Base-by-base conservation (phyloP, 371 early-diverging fungal genomes). In the Apophysomyces variabilis region DNA sequence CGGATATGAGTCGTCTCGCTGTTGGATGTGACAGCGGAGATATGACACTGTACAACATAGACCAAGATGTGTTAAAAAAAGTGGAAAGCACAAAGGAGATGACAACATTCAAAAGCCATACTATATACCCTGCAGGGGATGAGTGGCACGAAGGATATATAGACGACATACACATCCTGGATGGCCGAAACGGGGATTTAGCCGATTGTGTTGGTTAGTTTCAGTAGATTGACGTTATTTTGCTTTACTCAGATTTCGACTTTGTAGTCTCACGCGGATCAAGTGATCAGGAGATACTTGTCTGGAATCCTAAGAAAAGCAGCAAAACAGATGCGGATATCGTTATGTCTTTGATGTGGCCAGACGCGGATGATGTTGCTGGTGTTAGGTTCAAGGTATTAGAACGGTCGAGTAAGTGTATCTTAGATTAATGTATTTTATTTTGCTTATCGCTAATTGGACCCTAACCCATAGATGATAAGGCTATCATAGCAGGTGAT, bases 111-210 rank as follows among this genome's bases (percentile, higher is more conserved):
- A 46, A 54, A 16, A 73, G 71, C 1, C 62, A 69, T 4, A 67
- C 32, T 32, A 56, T 76, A 18, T 86, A 76, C 62, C 86, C 86
- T 59, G 61, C 64, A 21, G 83, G 85, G 5, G 75, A 79, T 45
- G 88, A 86, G 62, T 88, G 86, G 86, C 88, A 88, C 67, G 85
- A 80, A 43, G 85, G 85, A 1, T 74, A 85, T 56, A 67, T 88
- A 5, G 88, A 88, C 62, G 88, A 85, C 65, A 71, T 88, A 12
- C 68, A 62, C 57, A 70, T 78, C 13, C 9, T 80, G 1, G 78
- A 77, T 7, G 44, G 66, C 7, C 21, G 32, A 4, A n/a, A 58
- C 0, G 41, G 67, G 44, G 32, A 26, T 58, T 41, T 74, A 18
- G 69, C 69, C 58, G 65, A 61, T 3, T 64, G 54, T 18, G 67